Base-by-base conservation (phyloP, 306 rosid species). In the Fragaria ananassa region DNA sequence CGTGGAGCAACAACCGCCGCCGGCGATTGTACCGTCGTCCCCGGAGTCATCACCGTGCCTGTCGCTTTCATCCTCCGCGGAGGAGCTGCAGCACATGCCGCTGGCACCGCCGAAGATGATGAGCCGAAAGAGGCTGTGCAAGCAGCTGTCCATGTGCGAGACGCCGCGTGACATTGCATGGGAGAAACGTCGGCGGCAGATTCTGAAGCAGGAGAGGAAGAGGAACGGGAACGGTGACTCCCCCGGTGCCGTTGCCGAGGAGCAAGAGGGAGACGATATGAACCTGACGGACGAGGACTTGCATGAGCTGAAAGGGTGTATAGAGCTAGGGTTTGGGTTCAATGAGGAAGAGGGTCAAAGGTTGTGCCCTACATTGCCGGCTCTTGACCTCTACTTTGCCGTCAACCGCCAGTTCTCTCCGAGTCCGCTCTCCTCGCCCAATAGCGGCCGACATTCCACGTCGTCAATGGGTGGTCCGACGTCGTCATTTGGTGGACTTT, bases 301-400 rank as follows among this genome's bases (percentile, higher is more conserved):
- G 6, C 42, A 80, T 5, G 99, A 95, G 83, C 97, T 95, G 0
- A 95, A 87, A 77, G 99, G 97, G 0, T 88, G 87, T 19, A 95
- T 95, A 27, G 97, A 95, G 72, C 84, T 95, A 6, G 99, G 99
- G 27, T 95, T 95, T 46, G 97, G 97, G 25, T 95, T 95, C 83
- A 92, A 89, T 5, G 99, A 95, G 51, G 99, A 92, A 75, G 90
- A 90, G 12, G 97, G 96, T 3, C 98, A 92, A 29, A 81, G 51
- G 23, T 68, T 95, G 3, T 88, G 97, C 60, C 80, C 83, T 41
- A 95, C 99, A 4, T 84, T 95, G 81, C 99, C 99, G 0, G 99
- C 99, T 53, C 91, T 95, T 0, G 99, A 95, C 74, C 91, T 95
- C 5, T 95, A 95, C 54, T 95, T 95, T 17, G 99, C 97, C 1